Evolutionary conservation across 345 rosid genomes (phyloP).

Genomic region (Heritiera littoralis): DNA sequence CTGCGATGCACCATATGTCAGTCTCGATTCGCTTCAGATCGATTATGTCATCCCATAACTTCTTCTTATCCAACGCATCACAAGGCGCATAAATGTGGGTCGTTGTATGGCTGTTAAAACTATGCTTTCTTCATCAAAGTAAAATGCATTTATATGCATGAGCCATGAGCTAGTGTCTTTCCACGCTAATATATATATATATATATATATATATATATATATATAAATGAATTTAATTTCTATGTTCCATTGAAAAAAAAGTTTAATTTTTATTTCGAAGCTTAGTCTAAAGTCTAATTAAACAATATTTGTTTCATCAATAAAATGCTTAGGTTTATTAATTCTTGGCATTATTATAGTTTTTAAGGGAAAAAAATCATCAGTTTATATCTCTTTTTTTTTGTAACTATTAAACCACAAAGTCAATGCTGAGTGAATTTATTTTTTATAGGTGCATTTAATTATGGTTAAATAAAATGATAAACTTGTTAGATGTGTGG

Average conservation of each 20-base stretch:
- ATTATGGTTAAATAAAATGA: background rate
- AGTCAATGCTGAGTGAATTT: constrained; percentile 26
- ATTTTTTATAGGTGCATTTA: background rate
- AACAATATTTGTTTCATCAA: background rate
- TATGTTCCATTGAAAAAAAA: background rate
- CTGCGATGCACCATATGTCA: no score
- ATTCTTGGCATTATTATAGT: no score
- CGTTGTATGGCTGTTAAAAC: constrained; percentile 1
- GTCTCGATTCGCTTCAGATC: no score
- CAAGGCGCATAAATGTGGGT: background rate
- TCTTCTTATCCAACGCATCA: no score
- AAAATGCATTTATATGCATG: background rate
- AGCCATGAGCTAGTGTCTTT: background rate
- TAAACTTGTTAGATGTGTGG: background rate
- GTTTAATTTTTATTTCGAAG: background rate
- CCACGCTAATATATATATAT: background rate
- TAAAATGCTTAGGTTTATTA: no score
- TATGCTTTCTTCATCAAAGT: background rate
- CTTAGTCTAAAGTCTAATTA: background rate
- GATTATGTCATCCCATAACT: no score
- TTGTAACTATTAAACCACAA: background rate
- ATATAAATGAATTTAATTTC: background rate
- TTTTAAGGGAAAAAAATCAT: no score
- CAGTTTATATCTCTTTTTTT: background rate
- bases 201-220: no score